Percentiles rank a stretch among this genome's conserved stretches.
These are phyloP conservation scores for Chlorella sp. DNA, from an alignment of 139 green algal genomes.

Conservation along the genomic window DNA sequence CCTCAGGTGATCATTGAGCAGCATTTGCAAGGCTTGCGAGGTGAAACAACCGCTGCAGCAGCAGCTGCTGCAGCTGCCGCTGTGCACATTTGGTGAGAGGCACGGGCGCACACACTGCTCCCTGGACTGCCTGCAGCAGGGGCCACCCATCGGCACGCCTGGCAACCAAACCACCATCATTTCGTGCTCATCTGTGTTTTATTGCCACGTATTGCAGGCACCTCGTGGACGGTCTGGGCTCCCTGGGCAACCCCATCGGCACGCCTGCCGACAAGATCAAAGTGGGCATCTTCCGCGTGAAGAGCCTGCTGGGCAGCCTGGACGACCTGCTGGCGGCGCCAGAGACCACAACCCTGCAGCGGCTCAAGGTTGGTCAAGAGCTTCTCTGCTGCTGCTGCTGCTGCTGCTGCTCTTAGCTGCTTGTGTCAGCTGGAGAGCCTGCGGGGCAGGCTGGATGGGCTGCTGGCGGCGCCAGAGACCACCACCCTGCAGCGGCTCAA, in stretches of 20 bases:
- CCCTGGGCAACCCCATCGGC: slow-evolving; percentile 88
- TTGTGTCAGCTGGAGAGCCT: slow-evolving; percentile 76
- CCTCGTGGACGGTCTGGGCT: slow-evolving; percentile 75
- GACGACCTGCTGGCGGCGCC: slow-evolving; percentile 66
- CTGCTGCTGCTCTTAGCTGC: too few species aligned
- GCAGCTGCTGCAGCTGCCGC: too few species aligned
- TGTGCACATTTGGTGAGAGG: too few species aligned
- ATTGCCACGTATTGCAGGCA: slow-evolving; percentile 61
- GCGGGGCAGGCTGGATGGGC: slow-evolving; percentile 62
- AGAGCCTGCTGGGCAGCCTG: slow-evolving; percentile 59
- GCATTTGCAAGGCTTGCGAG: too few species aligned
- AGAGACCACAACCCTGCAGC: slow-evolving; percentile 66
- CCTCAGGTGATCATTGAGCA: slow-evolving; percentile 12
- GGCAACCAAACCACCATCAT: too few species aligned
- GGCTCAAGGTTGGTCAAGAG: slow-evolving; percentile 58
- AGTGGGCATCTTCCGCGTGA: slow-evolving; percentile 87
- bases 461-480: slow-evolving; percentile 68
- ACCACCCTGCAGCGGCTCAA: slow-evolving; percentile 36
- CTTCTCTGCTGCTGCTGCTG: too few species aligned
- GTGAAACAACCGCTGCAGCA: too few species aligned
- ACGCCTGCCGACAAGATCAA: slow-evolving; percentile 64
- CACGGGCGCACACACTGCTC: too few species aligned
- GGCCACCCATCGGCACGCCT: too few species aligned
- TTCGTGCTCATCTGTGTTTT: too few species aligned
- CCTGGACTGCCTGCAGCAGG: too few species aligned